phyloP scores from a whole-genome alignment of 768 basidiomycete genomes.

The Phallus indusiatus region DNA sequence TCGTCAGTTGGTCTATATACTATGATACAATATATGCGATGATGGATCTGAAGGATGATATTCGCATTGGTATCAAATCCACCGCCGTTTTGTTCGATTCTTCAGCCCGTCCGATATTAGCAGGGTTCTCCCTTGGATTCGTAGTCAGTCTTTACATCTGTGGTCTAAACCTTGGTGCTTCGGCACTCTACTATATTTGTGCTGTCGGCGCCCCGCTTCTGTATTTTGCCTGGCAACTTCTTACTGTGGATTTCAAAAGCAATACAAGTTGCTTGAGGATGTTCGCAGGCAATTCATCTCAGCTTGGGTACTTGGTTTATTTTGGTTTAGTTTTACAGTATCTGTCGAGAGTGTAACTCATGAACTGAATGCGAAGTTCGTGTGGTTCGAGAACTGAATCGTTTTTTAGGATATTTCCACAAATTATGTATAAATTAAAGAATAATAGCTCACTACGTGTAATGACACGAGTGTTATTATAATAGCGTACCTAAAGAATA shows the following conservation, averaged over 20 bases:
- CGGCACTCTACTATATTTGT: conserved; percentile 34
- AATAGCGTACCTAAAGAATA: no score
- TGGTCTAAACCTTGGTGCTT: conserved; percentile 45
- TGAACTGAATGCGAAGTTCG: no score
- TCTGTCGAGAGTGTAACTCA: no score
- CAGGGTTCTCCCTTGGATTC: conserved; percentile 43
- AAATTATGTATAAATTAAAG: no score
- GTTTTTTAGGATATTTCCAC: no score
- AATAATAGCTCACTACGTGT: no score
- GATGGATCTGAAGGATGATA: conserved; percentile 68
- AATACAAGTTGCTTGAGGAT: not conserved
- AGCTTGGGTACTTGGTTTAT: conserved; percentile 3
- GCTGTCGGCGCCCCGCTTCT: conserved; percentile 27
- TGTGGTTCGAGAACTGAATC: no score
- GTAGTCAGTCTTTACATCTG: conserved; percentile 39
- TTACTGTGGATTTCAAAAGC: conserved; percentile 12
- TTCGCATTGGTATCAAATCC: conserved; percentile 62
- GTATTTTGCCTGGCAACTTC: conserved; percentile 31
- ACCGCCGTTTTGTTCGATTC: conserved; percentile 65
- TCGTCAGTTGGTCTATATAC: conserved; percentile 35
- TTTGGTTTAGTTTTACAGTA: conserved; percentile 2
- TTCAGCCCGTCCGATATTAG: conserved; percentile 47
- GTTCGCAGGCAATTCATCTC: conserved; percentile 5
- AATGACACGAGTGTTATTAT: no score
- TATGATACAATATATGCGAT: conserved; percentile 71